Evolutionary conservation across 345 rosid species (phyloP).

Genomic region (Odontarrhena argentea): DNA sequence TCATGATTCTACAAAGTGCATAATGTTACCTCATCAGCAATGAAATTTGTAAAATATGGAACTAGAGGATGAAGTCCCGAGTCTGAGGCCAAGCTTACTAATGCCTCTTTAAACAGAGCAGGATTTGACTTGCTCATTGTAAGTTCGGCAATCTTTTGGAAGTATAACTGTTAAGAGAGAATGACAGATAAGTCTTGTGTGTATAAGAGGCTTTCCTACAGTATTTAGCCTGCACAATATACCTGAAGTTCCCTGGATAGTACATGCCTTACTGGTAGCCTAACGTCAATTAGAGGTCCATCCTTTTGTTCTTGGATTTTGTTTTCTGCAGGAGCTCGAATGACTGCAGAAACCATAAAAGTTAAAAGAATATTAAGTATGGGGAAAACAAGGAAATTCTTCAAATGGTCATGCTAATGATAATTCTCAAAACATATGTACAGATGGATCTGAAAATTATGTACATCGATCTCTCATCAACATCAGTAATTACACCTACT

Average conservation of each 20-base stretch:
- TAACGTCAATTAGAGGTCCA: constrained; percentile 75
- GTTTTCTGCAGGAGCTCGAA: constrained; percentile 67
- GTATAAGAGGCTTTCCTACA: constrained; percentile 12
- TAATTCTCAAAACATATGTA: constrained; percentile 15
- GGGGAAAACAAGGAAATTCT: constrained; percentile 7
- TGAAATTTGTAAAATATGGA: constrained; percentile 91
- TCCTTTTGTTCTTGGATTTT: constrained; percentile 63
- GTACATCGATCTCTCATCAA: constrained; percentile 10
- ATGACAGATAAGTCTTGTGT: constrained; percentile 25
- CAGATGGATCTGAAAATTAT: constrained; percentile 8
- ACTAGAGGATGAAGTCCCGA: constrained; percentile 97
- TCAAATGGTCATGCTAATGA: constrained; percentile 18
- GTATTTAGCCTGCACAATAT: constrained; percentile 26
- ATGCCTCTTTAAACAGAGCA: constrained; percentile 79
- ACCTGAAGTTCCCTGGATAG: constrained; percentile 94
- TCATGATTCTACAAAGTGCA: constrained; percentile 5
- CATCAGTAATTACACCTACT: constrained; percentile 3
- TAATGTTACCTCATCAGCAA: constrained; percentile 84
- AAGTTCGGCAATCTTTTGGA: constrained; percentile 92
- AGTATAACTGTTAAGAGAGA: constrained; percentile 72
- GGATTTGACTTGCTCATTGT: constrained; percentile 74
- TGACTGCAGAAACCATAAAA: constrained; percentile 50
- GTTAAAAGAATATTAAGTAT: constrained; percentile 12
- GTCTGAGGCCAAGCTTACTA: constrained; percentile 91
- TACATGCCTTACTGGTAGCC: constrained; percentile 87